A percentile compares a stretch with the other conserved stretches of the same genome.
phyloP scores from a whole-genome alignment of 148 eudicot genomes.

The Drosera capensis region DNA sequence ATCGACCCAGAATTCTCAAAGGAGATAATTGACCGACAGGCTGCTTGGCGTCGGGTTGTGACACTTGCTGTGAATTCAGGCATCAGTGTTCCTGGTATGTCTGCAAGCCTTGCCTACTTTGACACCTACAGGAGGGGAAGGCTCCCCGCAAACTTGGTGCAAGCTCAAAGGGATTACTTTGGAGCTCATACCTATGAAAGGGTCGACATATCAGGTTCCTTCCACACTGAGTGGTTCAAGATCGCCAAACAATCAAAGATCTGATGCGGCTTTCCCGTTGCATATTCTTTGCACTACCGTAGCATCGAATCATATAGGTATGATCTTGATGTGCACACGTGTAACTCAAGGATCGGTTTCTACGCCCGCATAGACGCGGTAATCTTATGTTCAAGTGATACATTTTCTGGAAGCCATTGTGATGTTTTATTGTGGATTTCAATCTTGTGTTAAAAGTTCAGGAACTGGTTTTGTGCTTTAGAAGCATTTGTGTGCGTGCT shows the following conservation, averaged over 20 bases:
- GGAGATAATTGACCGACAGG: constrained; percentile 66
- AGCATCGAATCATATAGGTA: no score
- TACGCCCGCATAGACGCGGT: no score
- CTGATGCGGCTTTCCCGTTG: constrained; percentile 13
- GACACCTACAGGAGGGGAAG: constrained; percentile 77
- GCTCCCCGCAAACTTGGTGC: constrained; percentile 81
- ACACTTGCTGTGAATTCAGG: constrained; percentile 70
- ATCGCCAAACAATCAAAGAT: constrained; percentile 49
- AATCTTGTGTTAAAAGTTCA: no score
- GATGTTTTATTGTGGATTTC: no score
- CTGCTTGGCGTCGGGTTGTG: constrained; percentile 77
- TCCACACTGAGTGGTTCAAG: constrained; percentile 93
- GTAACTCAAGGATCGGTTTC: no score
- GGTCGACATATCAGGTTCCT: constrained; percentile 56
- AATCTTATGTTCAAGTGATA: no score
- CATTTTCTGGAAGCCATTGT: no score
- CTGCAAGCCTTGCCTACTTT: constrained; percentile 91
- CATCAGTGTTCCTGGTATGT: constrained; percentile 86
- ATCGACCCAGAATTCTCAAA: constrained; percentile 77
- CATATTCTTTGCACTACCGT: no score
- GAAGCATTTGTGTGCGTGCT: no score
- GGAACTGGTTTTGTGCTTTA: no score
- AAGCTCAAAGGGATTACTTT: constrained; percentile 87
- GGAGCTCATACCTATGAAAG: constrained; percentile 97
- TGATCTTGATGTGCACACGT: no score